Conservation (phyloP, 2,329 filamentous ascomycete genomes). For the Nothopassalora personata region DNA sequence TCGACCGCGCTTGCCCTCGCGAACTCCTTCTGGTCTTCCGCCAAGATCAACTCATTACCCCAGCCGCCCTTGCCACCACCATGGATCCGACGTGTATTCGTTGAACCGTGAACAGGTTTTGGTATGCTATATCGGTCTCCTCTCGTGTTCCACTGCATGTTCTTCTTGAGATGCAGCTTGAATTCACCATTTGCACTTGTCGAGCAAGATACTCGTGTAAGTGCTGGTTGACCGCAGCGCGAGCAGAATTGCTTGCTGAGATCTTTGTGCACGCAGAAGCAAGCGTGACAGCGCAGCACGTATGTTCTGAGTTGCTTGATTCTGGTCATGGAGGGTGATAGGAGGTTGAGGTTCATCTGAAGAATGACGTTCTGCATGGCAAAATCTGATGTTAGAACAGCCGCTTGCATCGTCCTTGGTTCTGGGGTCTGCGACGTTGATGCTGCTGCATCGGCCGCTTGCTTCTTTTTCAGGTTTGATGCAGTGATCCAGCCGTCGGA, state of each 20-base stretch:
- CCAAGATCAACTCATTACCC: constrained; percentile 76
- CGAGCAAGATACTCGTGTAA: constrained; percentile 79
- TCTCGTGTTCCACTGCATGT: constrained; percentile 92
- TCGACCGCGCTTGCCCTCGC: constrained; percentile 58
- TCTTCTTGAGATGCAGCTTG: constrained; percentile 80
- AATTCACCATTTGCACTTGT: constrained; percentile 78
- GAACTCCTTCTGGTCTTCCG: constrained; percentile 97
- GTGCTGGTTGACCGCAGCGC: constrained; percentile 78
- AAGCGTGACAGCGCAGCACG: constrained; percentile 88
- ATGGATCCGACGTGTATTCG: constrained; percentile 65
- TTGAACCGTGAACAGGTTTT: constrained; percentile 74
- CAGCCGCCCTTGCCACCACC: constrained; percentile 79
- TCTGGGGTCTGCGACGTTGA: constrained; percentile 44
- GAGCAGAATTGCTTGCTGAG: constrained; percentile 90
- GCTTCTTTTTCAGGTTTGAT: constrained; percentile 79
- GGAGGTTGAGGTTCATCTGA: constrained; percentile 87
- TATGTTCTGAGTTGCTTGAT: constrained; percentile 83
- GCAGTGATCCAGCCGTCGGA: constrained; percentile 90
- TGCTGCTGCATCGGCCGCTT: constrained; percentile 57
- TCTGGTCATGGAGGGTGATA: constrained; percentile 71
- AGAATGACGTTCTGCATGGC: constrained; percentile 97
- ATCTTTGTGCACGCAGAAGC: constrained; percentile 78
- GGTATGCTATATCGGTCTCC: constrained; percentile 91
- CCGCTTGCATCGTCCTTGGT: constrained; percentile 69
- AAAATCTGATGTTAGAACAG: constrained; percentile 91